Base-by-base conservation (phyloP, 331 rosid genomes). In the Cucumis variabilis region DNA sequence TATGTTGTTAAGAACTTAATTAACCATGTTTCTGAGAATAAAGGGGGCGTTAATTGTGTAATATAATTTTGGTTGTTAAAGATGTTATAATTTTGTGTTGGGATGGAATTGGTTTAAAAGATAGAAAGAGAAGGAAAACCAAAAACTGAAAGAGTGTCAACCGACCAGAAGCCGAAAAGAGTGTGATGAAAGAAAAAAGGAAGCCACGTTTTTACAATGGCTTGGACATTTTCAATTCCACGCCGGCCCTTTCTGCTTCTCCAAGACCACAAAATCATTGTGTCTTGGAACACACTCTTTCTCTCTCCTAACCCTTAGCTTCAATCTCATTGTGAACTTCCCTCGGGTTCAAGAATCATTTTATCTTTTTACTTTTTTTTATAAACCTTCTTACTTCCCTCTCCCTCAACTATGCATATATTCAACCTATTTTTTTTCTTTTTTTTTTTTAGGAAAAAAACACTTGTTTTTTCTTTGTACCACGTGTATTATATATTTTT, bases 251-350 rank as follows among this genome's bases (percentile, higher is more conserved):
- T 96, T 93, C 92, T 93, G 95, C 93, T 92, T 91, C 96, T 94
- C 98, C 94, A 92, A 96, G 93, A 96, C 98, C 91, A 86, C 90
- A 93, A 92, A 94, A 96, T 96, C 95, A 96, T 96, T 96, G 93
- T 96, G 98, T 93, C 98, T 94, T 96, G 95, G 98, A 96, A 94
- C 94, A 94, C 92, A 96, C 98, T 94, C 90, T 76, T 86, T 65
- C 86, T 20, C 28, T 48, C 77, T 86, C 13, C 37, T 33, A 33
- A 33, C 37, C 37, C 37, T 33, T 33, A 33, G 4, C 37, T 33
- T 33, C 37, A 33, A 33, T 68, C 83, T 77, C 83, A 77, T 77
- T 48, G 80, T 88, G 60, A 82, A 46, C 12, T 21, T 15, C 30
- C 87, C 86, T 87, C 60, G 87, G 86, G 76, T 75, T 85, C 37